phyloP scores from a whole-genome alignment of 2,329 filamentous ascomycete species.

The Pezicula rhizophila region DNA sequence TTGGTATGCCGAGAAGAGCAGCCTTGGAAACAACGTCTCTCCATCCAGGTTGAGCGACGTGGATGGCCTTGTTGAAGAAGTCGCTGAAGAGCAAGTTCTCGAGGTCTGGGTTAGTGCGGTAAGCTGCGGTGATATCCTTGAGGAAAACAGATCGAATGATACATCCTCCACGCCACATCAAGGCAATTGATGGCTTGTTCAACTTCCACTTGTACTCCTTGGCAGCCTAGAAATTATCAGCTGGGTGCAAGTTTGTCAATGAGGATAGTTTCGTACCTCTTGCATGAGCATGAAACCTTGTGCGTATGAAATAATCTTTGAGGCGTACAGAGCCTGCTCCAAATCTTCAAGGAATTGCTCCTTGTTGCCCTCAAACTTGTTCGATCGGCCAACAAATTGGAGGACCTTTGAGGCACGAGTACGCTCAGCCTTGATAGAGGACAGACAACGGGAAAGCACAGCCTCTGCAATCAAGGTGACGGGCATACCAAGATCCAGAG shows the following conservation, averaged over 20 bases:
- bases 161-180: conserved; percentile 99
- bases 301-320: conserved; percentile 99
- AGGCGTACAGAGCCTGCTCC: conserved; percentile 97
- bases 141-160: conserved; percentile 99
- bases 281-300: conserved; percentile 99
- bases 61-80: conserved; percentile 99
- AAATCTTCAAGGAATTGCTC: conserved; percentile 92
- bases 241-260: conserved; percentile 6
- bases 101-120: conserved; percentile 88
- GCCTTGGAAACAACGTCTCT: conserved; percentile 86
- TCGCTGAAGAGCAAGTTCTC: conserved; percentile 98
- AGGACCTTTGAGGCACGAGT: conserved; percentile 73
- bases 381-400: conserved; percentile 63
- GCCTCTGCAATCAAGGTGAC: conserved; percentile 97
- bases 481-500: conserved; percentile 95
- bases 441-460: conserved; percentile 91
- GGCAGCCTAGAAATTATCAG: conserved; percentile 60
- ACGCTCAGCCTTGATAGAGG: conserved; percentile 91
- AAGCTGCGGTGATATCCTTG: conserved; percentile 97
- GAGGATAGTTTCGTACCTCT: conserved; percentile 54
- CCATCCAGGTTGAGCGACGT: conserved; percentile 91
- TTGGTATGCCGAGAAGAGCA: conserved; percentile 90
- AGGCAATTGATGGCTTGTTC: conserved; percentile 98
- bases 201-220: conserved; percentile 97
- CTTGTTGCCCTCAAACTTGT: conserved; percentile 83